Base-by-base conservation (phyloP, 106 monocot genomes). In the Amphibolis antarctica region DNA sequence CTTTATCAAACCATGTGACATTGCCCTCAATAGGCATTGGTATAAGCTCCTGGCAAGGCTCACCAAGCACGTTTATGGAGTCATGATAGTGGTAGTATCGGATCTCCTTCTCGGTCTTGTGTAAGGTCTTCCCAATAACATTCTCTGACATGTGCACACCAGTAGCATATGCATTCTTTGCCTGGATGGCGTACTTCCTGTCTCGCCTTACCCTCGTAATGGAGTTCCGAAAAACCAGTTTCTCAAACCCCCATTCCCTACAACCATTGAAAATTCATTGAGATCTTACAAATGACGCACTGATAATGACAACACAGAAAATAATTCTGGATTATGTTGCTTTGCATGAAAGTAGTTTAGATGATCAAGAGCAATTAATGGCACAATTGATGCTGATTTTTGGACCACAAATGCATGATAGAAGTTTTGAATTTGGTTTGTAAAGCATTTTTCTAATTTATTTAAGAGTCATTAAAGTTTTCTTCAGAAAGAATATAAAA, bases 91-190 rank as follows among this genome's bases (percentile, higher is more conserved):
- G 93, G 69, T 89, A 94, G 79, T 94, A 94, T 17, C 93, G 68
- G 68, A 94, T 86, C 76, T 81, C 64, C 28, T 69, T 74, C 62
- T 94, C 93, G 0, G 93, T 89, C 59, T 88, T 83, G 85, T 94
- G 93, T 1, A 83, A 83, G 27, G 88, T 89, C 48, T 71, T 81
- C 4, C 93, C 93, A 3, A 83, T 60, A 27, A 94, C 71, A 58
- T 94, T 94, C 77, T 94, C 68, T 1, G 93, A 94, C 93, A 94
- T 94, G 81, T 94, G 93, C 13, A 94, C 85, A 0, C 93, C 93
- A 0, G 93, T 79, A 18, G 93, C 93, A 55, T 68, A 89, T 25
- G 74, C 74, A 56, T 94, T 86, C 75, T 51, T 83, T 9, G 93
- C 93, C 60, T 86, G 93, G 28, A 94, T 88, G 1, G 88, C 88